Evolutionary conservation across 2,329 filamentous ascomycete genomes (phyloP).

Genomic region (Tympanopsis confertula): DNA sequence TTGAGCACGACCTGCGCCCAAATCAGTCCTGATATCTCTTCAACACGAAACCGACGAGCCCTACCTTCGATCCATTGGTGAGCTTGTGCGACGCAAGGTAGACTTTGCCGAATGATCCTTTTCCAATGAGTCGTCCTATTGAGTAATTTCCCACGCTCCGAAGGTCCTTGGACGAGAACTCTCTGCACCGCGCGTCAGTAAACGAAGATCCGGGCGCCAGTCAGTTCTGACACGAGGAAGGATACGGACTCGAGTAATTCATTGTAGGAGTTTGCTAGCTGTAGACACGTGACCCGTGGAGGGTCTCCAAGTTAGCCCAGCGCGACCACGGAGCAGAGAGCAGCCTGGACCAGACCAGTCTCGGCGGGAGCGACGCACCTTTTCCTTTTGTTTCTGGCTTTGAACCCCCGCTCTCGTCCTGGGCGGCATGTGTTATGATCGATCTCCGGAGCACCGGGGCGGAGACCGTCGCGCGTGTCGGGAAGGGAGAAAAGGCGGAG

Average conservation of each 20-base stretch:
- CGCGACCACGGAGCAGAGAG: not conserved
- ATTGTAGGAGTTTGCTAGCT: constrained; percentile 1
- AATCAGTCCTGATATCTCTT: not conserved
- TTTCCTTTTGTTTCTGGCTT: constrained; percentile 1
- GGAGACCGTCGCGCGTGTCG: too few relatives aligned
- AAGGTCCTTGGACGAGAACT: constrained; percentile 63
- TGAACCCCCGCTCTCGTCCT: constrained; percentile 1
- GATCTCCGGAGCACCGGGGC: too few relatives aligned
- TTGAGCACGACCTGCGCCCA: constrained; percentile 57
- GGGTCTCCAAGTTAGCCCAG: too few relatives aligned
- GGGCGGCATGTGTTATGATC: constrained; percentile 1
- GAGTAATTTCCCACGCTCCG: constrained; percentile 63
- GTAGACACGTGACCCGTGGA: too few relatives aligned
- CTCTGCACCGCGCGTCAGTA: constrained; percentile 27
- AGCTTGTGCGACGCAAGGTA: constrained; percentile 66
- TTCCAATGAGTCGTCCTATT: constrained; percentile 61
- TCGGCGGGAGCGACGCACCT: not conserved
- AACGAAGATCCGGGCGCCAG: too few relatives aligned
- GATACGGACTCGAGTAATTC: constrained; percentile 4
- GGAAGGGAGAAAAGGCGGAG: too few relatives aligned
- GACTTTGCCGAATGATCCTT: constrained; percentile 68
- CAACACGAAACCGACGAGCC: constrained; percentile 5
- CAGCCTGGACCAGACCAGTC: not conserved
- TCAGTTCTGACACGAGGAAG: not conserved
- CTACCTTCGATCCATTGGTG: constrained; percentile 64